Base-by-base conservation (phyloP, 352 stramenopile genomes). In the Phytophthora fragariaefolia region DNA sequence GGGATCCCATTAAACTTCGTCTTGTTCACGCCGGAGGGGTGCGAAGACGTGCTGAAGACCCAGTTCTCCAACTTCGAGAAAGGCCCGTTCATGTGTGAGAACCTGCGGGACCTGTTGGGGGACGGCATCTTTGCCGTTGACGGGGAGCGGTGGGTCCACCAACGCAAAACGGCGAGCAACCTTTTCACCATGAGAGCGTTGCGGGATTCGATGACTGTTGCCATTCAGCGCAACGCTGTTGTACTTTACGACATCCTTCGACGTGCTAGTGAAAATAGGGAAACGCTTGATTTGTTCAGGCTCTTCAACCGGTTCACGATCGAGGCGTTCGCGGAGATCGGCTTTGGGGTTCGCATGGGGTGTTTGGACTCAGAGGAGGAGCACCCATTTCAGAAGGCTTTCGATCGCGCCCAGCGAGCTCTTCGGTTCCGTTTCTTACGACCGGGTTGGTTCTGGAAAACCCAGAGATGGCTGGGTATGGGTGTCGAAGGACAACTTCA, bases 131-230 rank as follows among this genome's bases (percentile, higher is more conserved):
- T 95, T 45, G 66, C 65, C 3, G 63, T 76, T 3, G 82, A 95
- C 50, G 81, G 79, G 22, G 56, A 67, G 9, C 32, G 49, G 27
- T 95, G 86, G 84, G 60, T 77, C 22, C 66, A 83, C 30, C 86
- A 95, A 63, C 80, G 86, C 58, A 95, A 95, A 67, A 86, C 70
- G 1, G 84, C 88, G 57, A 96, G 82, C 46, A 85, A 95, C 45
- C 85, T 97, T 15, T 95, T 96, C 47, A 91, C 80, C 8, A 79
- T 64, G 42, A 67, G 69, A 0, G 24, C 69, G 6, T 22, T 87
- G 15, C 61, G 76, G 0, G 71, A 79, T 7, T 74, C 63, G 12
- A 82, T 85, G 76, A 72, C 72, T 0, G 9, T 24, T 2, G 52
- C 32, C 0, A 64, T 87, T 6, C 63, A 73, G 20, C 66, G 58